Evolutionary conservation across 2,329 filamentous ascomycete genomes (phyloP), one percentile per base, ranked within the genome.

Genomic region (Diplodia mutila): DNA sequence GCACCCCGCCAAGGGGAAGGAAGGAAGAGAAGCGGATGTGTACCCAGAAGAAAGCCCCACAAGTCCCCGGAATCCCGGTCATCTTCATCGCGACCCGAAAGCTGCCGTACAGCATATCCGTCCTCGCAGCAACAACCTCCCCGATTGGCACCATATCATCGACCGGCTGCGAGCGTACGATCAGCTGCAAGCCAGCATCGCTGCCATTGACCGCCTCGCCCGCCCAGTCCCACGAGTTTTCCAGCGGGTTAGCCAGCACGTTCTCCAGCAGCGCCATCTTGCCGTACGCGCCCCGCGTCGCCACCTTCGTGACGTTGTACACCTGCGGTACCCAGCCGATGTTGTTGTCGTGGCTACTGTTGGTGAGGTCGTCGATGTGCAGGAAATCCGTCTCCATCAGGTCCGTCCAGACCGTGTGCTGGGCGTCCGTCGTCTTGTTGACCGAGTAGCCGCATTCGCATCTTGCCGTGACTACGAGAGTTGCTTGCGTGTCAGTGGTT

Each of bases 31-130:
- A 14, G 27, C 25, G 49, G 16, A 12, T 4, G 39, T 48, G 12
- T 78, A 91, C 89, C 88, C 90, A 94, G 78, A 93, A 94, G 79
- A 94, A 93, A 7, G 91, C 91, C 34, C 86, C 88, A 75, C 91
- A 94, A 1, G 91, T 94, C 29, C 91, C 91, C 1, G 82, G 79
- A 7, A 85, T 80, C 48, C 79, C 78, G 0, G 88, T 87, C 67
- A 90, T 77, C 77, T 87, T 90, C 81, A 93, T 89, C 42, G 85
- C 85, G 2, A 88, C 86, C 21, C 91, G 82, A 72, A 90, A 94
- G 27, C 86, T 90, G 2, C 91, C 91, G 74, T 87, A 91, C n/a
- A 86, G 79, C 72, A 92, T 81, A 73, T 94, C 89, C 11, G 82
- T 76, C 23, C 89, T 82, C 7, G 80, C 75, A 2, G 87, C 86